A percentile compares a stretch with the other conserved stretches of the same genome.
These are phyloP conservation scores for Flaveria bidentis DNA, from an alignment of 129 eudicot species.

Conservation along the genomic window DNA sequence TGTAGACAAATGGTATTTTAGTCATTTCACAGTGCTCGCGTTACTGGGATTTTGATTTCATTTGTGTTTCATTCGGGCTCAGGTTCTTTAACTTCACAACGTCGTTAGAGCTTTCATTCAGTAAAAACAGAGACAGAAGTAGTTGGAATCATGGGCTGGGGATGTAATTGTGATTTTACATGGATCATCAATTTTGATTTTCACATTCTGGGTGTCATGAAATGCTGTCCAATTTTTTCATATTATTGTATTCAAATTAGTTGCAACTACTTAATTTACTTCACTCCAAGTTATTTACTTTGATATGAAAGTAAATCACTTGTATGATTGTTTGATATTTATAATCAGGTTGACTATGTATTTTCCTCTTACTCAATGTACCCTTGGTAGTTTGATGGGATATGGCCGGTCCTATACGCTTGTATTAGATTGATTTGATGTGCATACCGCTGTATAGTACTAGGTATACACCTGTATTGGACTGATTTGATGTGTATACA, in stretches of 20 bases:
- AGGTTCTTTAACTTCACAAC: background rate
- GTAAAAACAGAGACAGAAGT: background rate
- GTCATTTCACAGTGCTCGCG: background rate
- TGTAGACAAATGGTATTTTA: slow-evolving; percentile 8
- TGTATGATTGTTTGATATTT: background rate
- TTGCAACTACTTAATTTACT: background rate
- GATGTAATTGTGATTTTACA: background rate
- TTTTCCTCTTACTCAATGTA: too few relatives aligned
- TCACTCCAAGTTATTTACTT: background rate
- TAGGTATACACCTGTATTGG: too few relatives aligned
- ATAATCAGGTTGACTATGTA: background rate
- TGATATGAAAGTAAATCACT: background rate
- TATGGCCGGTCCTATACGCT: too few relatives aligned
- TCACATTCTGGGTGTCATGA: background rate
- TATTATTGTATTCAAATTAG: background rate
- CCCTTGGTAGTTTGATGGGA: too few relatives aligned
- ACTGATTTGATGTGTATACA: too few relatives aligned
- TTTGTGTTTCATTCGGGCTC: background rate
- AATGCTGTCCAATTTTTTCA: background rate
- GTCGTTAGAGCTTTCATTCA: background rate
- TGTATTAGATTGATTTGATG: too few relatives aligned
- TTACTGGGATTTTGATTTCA: background rate
- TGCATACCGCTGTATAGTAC: too few relatives aligned
- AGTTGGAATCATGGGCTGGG: background rate
- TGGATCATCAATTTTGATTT: background rate